A percentile compares a stretch with the other conserved stretches of the same genome.
Conservation (phyloP, 1,284 basidiomycete genomes). For the Fistulina hepatica region DNA sequence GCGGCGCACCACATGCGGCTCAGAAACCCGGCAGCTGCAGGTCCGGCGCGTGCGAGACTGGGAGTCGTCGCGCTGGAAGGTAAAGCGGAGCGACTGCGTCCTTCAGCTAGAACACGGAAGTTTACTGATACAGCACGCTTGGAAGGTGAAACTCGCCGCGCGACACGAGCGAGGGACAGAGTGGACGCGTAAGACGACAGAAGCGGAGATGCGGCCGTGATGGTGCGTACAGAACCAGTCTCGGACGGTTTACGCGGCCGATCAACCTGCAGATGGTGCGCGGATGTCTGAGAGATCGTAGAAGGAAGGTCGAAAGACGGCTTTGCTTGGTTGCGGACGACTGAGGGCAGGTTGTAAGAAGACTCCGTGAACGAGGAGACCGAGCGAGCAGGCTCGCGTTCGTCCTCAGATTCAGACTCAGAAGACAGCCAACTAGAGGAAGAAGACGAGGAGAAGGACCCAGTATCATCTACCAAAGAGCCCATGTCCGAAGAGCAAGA, state of each 20-base stretch:
- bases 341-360: conserved; percentile 8
- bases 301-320: conserved; percentile 23
- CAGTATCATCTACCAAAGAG: conserved; percentile 52
- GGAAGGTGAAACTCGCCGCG: conserved; percentile 10
- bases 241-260: conserved; percentile 43
- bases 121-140: conserved; percentile 11
- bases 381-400: conserved; percentile 30
- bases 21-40: conserved; percentile 37
- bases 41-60: conserved; percentile 25
- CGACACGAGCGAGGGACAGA: conserved; percentile 18
- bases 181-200: conserved; percentile 16
- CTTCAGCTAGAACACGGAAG: no score
- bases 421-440: conserved; percentile 31
- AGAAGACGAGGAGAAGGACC: conserved; percentile 43
- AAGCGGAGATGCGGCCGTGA: conserved; percentile 16
- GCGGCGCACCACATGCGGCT: conserved; percentile 58
- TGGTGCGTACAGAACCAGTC: conserved; percentile 41
- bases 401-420: conserved; percentile 35
- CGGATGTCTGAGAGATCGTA: conserved; percentile 33
- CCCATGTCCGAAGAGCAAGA: conserved; percentile 50
- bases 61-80: conserved; percentile 35
- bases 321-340: conserved; percentile 7
- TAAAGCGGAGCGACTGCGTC: conserved; percentile 17
- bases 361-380: conserved; percentile 12
- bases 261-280: conserved; percentile 28